Conservation (phyloP, 805 yeast genomes). For the Candida maesae region DNA sequence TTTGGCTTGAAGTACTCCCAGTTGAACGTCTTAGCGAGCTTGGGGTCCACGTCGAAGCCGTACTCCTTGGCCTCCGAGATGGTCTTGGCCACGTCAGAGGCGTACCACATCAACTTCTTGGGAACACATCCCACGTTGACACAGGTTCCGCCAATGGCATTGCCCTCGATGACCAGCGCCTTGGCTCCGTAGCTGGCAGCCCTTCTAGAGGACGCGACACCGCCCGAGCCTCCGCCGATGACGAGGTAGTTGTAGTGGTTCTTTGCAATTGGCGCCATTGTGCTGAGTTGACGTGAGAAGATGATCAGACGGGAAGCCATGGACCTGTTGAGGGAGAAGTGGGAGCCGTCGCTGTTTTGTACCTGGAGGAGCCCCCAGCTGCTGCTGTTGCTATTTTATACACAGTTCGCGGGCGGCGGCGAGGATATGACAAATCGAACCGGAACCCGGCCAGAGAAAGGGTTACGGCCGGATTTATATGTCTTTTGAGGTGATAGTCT, state of each 20-base stretch:
- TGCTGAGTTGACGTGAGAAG: constrained; percentile 18
- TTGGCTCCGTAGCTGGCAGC: constrained; percentile 94
- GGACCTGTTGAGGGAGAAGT: too few relatives aligned
- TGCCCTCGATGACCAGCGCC: constrained; percentile 75
- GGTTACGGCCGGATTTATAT: too few relatives aligned
- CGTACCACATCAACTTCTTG: constrained; percentile 98
- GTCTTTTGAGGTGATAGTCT: too few relatives aligned
- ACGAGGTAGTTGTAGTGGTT: constrained; percentile 84
- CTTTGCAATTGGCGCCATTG: constrained; percentile 52
- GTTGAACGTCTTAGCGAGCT: constrained; percentile 59
- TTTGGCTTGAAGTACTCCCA: constrained; percentile 81
- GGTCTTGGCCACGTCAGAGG: constrained; percentile 81
- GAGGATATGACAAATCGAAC: too few relatives aligned
- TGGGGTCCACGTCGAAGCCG: constrained; percentile 64
- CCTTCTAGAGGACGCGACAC: constrained; percentile 97
- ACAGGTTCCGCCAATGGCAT: constrained; percentile 94
- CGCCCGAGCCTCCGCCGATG: constrained; percentile 99
- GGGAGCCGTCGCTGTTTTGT: too few relatives aligned
- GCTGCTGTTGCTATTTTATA: too few relatives aligned
- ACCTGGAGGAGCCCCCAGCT: too few relatives aligned
- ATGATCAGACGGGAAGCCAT: constrained; percentile 9
- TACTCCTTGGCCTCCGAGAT: constrained; percentile 74
- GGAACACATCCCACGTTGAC: constrained; percentile 99
- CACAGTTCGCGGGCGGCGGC: too few relatives aligned
- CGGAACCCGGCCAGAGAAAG: too few relatives aligned